phyloP scores from a whole-genome alignment of 2,329 filamentous ascomycete species.

The Colletotrichum sp. region DNA sequence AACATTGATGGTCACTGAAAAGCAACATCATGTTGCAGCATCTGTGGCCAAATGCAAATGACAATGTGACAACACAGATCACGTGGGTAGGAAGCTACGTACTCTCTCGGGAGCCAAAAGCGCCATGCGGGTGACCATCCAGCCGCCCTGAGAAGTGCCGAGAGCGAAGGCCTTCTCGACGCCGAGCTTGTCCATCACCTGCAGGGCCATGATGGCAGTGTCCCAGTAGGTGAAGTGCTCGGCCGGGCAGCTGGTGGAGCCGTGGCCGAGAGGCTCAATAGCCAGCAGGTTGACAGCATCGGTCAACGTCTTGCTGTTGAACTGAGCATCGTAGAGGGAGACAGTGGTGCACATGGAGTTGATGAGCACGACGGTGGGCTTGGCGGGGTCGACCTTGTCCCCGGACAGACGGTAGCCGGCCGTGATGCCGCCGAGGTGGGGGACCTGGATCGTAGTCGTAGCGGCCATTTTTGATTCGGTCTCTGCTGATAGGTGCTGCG shows the following conservation, averaged over 20 bases:
- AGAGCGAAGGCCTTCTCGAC: constrained; percentile 53
- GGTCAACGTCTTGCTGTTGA: constrained; percentile 43
- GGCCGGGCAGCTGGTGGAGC: constrained; percentile 43
- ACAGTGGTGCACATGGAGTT: constrained; percentile 57
- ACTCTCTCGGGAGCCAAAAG: constrained; percentile 54
- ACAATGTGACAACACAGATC: background rate
- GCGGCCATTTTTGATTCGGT: constrained; percentile 35
- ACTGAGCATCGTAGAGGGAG: constrained; percentile 50
- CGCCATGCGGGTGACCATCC: constrained; percentile 56
- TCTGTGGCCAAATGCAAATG: background rate
- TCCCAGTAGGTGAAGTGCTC: constrained; percentile 64
- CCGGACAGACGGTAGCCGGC: constrained; percentile 49
- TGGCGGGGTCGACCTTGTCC: constrained; percentile 49
- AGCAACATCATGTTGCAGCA: background rate
- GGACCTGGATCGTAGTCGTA: constrained; percentile 47
- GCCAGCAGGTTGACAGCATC: constrained; percentile 52
- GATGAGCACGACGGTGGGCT: constrained; percentile 56
- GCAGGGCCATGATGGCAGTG: constrained; percentile 56
- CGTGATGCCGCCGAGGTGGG: constrained; percentile 52
- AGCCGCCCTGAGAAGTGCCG: constrained; percentile 58
- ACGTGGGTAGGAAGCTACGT: constrained; percentile 21
- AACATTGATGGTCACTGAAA: background rate
- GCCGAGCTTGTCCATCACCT: constrained; percentile 57
- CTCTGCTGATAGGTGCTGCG: background rate
- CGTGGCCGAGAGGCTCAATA: constrained; percentile 59